Base-by-base conservation (phyloP, 2,329 filamentous ascomycete species). In the Colletotrichum sp. region DNA sequence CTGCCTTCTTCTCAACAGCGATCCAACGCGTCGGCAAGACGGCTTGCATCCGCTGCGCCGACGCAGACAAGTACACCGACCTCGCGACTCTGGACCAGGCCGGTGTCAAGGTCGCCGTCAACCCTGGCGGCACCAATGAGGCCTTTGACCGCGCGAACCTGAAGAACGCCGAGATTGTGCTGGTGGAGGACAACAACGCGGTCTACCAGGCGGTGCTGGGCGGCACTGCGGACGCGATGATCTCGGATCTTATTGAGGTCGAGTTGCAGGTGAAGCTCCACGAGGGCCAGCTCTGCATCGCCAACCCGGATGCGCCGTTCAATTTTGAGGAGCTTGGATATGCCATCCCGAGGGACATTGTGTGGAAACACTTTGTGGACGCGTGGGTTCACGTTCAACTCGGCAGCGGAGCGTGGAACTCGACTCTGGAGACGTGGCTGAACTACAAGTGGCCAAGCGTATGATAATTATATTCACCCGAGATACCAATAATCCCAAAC, bases 291-390 rank as follows among this genome's bases (percentile, higher is more conserved):
- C 67, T 76, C 14, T 76, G 75, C 18, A 66, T 75, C 18, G 72
- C 69, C 13, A 71, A 76, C 58, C 36, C 68, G 14, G 67, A 58
- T 6, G 24, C 18, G n/a, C 72, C 75, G 10, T 76, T 76, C 34
- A 76, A 76, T 48, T 76, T 76, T 36, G 75, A 76, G 58, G 75
- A 76, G 43, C 30, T 76, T 9, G 75, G 67, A 4, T 76, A 76
- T 30, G 72, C 75, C 5, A 32, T 76, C 7, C 48, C 72, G 1
- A 28, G 62, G 10, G 75, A 76, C 26, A 55, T 74, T 34, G 75
- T 75, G 1, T 76, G 75, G 75, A 76, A 76, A 21, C 67, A 76
- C 9, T 76, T 76, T 32, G 75, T 76, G 3, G 72, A 76, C n/a
- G 58, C 71, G 13, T 76, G 75, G 75, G 75, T 76, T 14, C 72